Evolutionary conservation across 176 grass and related monocot genomes (phyloP).

Genomic region (Musa troglodytarum): DNA sequence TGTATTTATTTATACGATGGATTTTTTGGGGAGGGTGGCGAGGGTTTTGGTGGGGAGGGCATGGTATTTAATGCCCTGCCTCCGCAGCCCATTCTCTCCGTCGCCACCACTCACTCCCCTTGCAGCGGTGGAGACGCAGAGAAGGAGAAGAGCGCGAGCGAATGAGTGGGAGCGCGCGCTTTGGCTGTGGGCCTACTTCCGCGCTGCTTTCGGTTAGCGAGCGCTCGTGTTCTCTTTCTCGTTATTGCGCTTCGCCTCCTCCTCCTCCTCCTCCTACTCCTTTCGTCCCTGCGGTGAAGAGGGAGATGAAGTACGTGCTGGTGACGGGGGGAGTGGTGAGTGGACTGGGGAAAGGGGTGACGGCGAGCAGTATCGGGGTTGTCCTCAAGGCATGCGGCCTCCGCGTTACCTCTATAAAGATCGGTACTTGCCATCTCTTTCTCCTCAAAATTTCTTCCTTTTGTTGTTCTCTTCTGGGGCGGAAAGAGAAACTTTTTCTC

Average conservation of each 20-base stretch:
- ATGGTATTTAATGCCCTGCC: no score
- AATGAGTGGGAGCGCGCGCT: no score
- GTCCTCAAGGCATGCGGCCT: slow-evolving; percentile 21
- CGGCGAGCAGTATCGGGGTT: slow-evolving; percentile 21
- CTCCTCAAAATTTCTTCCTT: background rate
- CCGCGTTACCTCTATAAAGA: slow-evolving; percentile 21
- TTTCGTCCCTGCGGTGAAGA: background rate
- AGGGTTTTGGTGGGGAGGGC: no score
- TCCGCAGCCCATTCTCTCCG: no score
- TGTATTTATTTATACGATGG: no score
- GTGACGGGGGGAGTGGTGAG: slow-evolving; percentile 25
- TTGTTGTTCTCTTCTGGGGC: background rate
- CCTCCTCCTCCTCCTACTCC: background rate
- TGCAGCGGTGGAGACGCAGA: no score
- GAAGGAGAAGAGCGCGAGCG: no score
- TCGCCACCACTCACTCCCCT: no score
- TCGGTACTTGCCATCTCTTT: slow-evolving; percentile 6
- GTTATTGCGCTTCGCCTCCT: background rate
- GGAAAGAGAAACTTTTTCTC: background rate
- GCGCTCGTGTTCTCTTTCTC: background rate
- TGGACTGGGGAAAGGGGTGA: slow-evolving; percentile 22
- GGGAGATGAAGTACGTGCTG: slow-evolving; percentile 20
- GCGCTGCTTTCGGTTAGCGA: no score
- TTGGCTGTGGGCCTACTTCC: no score
- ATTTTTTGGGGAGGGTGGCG: no score